Evolutionary conservation across 2,329 filamentous ascomycete species (phyloP).

Genomic region (Botryotinia convoluta): DNA sequence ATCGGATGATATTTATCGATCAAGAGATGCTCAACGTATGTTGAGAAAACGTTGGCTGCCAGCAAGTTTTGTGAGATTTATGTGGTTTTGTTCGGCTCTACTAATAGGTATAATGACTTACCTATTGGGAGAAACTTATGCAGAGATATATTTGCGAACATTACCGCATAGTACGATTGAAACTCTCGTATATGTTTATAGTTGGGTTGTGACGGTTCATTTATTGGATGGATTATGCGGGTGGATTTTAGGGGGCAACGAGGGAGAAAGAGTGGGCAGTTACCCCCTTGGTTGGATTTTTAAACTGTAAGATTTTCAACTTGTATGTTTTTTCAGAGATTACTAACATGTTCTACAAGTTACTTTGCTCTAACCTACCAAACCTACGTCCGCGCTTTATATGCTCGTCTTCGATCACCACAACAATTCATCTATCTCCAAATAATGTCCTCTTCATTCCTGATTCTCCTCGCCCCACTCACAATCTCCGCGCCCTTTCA

Average conservation of each 20-base stretch:
- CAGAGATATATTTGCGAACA: conserved; percentile 65
- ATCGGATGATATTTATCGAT: conserved; percentile 26
- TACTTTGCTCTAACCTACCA: conserved; percentile 70
- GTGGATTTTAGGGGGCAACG: conserved; percentile 64
- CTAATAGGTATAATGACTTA: conserved; percentile 63
- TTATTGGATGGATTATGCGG: conserved; percentile 62
- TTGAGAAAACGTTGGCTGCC: conserved; percentile 52
- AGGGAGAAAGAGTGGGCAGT: conserved; percentile 65
- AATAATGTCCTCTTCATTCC: conserved; percentile 58
- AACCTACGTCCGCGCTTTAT: conserved; percentile 67
- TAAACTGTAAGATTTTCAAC: conserved; percentile 53
- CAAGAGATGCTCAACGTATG: conserved; percentile 25
- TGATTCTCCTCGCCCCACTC: conserved; percentile 62
- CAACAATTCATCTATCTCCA: conserved; percentile 65
- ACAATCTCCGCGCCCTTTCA: conserved; percentile 62
- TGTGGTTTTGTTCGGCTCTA: conserved; percentile 67
- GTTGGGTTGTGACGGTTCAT: conserved; percentile 66
- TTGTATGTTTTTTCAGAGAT: background rate
- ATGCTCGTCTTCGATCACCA: conserved; percentile 64
- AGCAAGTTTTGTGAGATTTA: conserved; percentile 64
- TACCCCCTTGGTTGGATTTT: conserved; percentile 71
- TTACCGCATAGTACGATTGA: conserved; percentile 64
- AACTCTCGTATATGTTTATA: conserved; percentile 68
- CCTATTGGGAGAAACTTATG: conserved; percentile 66
- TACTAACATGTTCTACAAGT: conserved; percentile 22